These are phyloP conservation scores for Rhizoclosmatium sp. DNA, from an alignment of 192 early-diverging fungal species.

Conservation along the genomic window DNA sequence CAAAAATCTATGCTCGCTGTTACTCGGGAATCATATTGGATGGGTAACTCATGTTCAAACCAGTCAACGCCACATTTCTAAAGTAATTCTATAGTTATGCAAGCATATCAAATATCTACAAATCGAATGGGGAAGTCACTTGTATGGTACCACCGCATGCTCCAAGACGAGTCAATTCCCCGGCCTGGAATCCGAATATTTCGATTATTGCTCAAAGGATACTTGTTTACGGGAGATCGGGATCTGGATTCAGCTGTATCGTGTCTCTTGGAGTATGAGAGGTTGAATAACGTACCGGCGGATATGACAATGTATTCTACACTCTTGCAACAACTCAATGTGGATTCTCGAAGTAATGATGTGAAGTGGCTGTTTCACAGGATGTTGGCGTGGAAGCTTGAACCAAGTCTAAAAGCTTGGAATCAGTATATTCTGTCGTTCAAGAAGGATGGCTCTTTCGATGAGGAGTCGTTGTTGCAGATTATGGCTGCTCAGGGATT, in stretches of 20 bases:
- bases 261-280: conserved; percentile 18
- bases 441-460: neutral
- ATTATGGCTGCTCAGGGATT: neutral
- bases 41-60: no score
- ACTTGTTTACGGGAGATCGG: neutral
- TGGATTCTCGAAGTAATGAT: neutral
- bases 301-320: neutral
- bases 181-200: conserved; percentile 13
- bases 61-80: no score
- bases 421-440: conserved; percentile 17
- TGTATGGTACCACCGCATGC: conserved; percentile 10
- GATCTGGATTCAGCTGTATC: neutral
- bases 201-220: neutral
- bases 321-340: neutral
- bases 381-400: neutral
- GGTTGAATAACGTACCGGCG: neutral
- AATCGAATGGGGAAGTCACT: neutral
- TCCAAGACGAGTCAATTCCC: neutral
- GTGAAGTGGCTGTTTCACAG: neutral
- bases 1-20: neutral
- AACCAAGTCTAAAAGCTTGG: neutral
- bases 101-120: neutral
- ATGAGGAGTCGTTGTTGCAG: neutral
- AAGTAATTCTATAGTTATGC: neutral
- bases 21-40: conserved; percentile 19